Percentiles rank a stretch among this genome's conserved stretches.
Conservation (phyloP, 2,329 filamentous ascomycete genomes). For the Gremmenia infestans region DNA sequence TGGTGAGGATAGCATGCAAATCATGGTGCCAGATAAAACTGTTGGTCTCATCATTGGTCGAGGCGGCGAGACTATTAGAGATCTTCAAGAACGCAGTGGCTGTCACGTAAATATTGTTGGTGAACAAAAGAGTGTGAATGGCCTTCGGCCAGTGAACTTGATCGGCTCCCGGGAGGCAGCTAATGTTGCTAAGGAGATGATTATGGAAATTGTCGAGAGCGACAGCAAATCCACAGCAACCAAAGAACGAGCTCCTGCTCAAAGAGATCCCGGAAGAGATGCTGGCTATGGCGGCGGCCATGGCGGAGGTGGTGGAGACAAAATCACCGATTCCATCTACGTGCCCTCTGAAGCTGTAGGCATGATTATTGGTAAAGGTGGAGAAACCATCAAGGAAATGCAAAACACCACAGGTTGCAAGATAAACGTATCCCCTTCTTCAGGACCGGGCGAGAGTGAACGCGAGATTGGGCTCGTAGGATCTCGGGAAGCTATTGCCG, state of each 20-base stretch:
- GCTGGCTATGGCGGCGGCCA: constrained; percentile 38
- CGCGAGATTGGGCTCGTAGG: constrained; percentile 85
- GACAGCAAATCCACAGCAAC: constrained; percentile 55
- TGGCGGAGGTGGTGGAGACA: constrained; percentile 44
- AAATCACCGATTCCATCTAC: constrained; percentile 75
- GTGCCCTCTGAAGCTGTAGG: constrained; percentile 89
- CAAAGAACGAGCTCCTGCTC: constrained; percentile 31
- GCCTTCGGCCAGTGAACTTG: constrained; percentile 82
- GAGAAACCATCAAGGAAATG: constrained; percentile 93
- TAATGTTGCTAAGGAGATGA: constrained; percentile 75
- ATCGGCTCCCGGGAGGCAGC: constrained; percentile 75
- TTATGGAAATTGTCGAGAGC: constrained; percentile 91
- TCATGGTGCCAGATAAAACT: constrained; percentile 91
- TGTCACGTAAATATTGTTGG: constrained; percentile 95
- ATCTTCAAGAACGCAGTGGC: constrained; percentile 85
- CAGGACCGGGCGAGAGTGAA: constrained; percentile 70
- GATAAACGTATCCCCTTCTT: constrained; percentile 85
- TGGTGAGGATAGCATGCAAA: constrained; percentile 81
- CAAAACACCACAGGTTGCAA: constrained; percentile 84
- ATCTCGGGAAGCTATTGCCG: constrained; percentile 67
- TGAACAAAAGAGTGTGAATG: constrained; percentile 89
- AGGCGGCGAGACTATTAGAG: constrained; percentile 86
- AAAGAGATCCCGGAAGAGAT: constrained; percentile 43
- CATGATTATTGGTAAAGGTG: constrained; percentile 94
- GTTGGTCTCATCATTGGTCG: constrained; percentile 93